Base-by-base conservation (phyloP, 78 protist species). In the Thecamonas trahens region DNA sequence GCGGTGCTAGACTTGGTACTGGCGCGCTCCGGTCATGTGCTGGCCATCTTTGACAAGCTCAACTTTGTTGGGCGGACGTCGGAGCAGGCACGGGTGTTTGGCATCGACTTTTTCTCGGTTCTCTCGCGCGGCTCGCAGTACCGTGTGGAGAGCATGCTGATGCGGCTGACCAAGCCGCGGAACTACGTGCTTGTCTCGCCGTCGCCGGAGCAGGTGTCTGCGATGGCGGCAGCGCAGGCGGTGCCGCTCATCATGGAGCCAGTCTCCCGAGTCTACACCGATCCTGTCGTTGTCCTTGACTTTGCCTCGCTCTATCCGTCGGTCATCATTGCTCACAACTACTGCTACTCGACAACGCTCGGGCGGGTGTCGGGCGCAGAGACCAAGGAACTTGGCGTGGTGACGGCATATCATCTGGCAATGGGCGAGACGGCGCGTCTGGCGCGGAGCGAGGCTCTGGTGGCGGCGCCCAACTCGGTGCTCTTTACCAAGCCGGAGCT, bases 281-380 rank as follows among this genome's bases (percentile, higher is more conserved):
- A 52, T 20, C 99, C 99, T 0, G 96, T 96, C 0, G 47, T 83
- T 17, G 99, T 96, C 17, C 50, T 92, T n/a, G 97, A 96, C 80
- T 92, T 93, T 66, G 94, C 79, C 55, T 80, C 93, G 32, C 85
- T 97, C 18, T 97, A 95, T 58, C 99, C 99, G 42, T 86, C 95
- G 4, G 62, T 95, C 24, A 81, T 97, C 70, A 90, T 93, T 61
- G 99, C 95, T 22, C 89, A 95, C 87, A 97, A 97, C 76, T 61
- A 82, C 20, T 97, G 99, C 76, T 94, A 69, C 83, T 38, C 75
- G 24, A 88, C 96, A 2, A 81, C 86, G 35, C 63, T 92, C 4
- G 96, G 96, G 20, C 11, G 52, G 9, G 32, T 73, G 47, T 8
- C 76, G 22, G 15, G 34, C 37, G 18, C 32, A 24, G 37, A 39